These are phyloP conservation scores for Westerdykella ornata DNA, from an alignment of 2,329 filamentous ascomycete species.

Conservation along the genomic window DNA sequence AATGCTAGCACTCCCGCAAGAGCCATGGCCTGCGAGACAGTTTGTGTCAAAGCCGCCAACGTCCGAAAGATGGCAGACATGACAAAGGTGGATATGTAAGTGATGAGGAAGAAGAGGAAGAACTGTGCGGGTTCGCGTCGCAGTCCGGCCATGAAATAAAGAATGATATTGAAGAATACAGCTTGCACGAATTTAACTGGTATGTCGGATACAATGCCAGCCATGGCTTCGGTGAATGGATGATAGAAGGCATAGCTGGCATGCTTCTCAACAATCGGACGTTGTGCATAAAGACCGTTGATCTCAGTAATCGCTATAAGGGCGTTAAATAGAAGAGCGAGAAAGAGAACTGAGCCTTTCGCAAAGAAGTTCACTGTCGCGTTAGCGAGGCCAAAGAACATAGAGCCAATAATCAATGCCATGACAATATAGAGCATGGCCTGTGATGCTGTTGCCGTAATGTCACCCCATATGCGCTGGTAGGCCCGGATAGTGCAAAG, in stretches of 20 bases:
- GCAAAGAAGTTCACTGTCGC: constrained; percentile 49
- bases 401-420: constrained; percentile 55
- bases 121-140: constrained; percentile 65
- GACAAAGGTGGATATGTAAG: constrained; percentile 49
- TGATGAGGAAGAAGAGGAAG: constrained; percentile 70
- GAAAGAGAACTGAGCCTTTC: constrained; percentile 54
- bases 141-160: constrained; percentile 83
- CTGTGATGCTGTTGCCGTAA: constrained; percentile 26
- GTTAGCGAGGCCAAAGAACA: constrained; percentile 51
- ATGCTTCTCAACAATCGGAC: constrained; percentile 88
- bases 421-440: constrained; percentile 48
- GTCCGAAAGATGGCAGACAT: constrained; percentile 82
- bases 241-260: constrained; percentile 80
- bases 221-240: constrained; percentile 74
- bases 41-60: constrained; percentile 66
- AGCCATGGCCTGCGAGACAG: constrained; percentile 52
- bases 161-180: constrained; percentile 65
- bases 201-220: constrained; percentile 76
- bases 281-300: constrained; percentile 63
- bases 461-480: constrained; percentile 31
- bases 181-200: constrained; percentile 70
- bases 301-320: constrained; percentile 52
- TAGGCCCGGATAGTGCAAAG: constrained; percentile 28
- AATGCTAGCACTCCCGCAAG: constrained; percentile 53
- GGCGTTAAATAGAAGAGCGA: constrained; percentile 55